Evolutionary conservation across 225 moss, liverwort and hornwort genomes (phyloP), one percentile per base, ranked within the genome.

Genomic region (Marchantia polymorpha): DNA sequence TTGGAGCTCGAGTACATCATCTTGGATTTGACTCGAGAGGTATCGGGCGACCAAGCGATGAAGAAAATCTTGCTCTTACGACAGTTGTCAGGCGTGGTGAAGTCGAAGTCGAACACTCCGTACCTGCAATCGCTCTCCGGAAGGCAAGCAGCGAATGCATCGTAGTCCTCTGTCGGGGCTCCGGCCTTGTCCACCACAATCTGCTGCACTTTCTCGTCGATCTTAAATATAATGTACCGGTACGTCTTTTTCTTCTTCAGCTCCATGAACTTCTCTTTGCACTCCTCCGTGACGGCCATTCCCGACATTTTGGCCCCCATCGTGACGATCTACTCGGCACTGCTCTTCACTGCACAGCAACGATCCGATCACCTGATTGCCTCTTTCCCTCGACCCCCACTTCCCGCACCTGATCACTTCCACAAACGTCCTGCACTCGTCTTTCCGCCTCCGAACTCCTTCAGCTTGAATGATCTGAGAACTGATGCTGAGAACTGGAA

Each of bases 61-160:
- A 96, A 96, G 87, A 96, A 96, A 73, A 96, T 96, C 90, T 96
- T 96, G 90, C 96, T 96, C 83, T 94, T 96, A 88, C 90, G 96
- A 84, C 96, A 96, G 86, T 87, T 96, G 81, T 96, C 96, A 53
- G 90, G 89, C 16, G 92, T 81, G 11, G 88, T 89, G 78, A 87
- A 96, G 75, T 96, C 92, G 79, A 94, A 94, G 67, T 96, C 96
- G 48, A 90, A 96, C 39, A 96, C 92, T 8, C 94, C 96, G 22
- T 92, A 96, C 82, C 96, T 86, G 66, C 94, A 94, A 54, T 96
- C 94, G 54, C 74, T 82, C 68, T 92, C 96, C 0, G 96, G 96
- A 59, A 96, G 85, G 58, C 89, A 69, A 15, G 88, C 71, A 2
- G 89, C 81, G 69, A 96, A 96, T 53, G 94, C 91, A 82, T 94